Conservation (phyloP, 345 rosid genomes). For the Dipteronia dyeriana region DNA sequence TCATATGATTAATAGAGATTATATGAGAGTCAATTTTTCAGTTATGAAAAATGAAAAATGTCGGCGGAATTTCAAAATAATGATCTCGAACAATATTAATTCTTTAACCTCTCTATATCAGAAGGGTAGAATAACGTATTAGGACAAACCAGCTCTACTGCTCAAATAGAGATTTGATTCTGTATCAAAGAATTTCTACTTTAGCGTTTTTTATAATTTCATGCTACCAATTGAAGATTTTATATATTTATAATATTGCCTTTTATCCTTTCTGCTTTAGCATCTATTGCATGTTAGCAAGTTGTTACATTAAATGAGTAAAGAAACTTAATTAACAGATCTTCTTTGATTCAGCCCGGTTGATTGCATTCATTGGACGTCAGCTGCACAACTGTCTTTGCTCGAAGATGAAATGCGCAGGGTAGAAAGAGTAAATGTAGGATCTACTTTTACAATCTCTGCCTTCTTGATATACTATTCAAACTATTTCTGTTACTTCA, state of each 20-base stretch:
- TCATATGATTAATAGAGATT: not conserved
- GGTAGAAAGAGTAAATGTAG: slow-evolving; percentile 96
- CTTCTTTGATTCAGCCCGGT: slow-evolving; percentile 74
- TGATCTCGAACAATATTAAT: not conserved
- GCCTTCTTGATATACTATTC: not conserved
- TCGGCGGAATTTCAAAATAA: not conserved
- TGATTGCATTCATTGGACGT: slow-evolving; percentile 93
- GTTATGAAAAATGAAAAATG: not conserved
- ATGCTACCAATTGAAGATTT: not conserved
- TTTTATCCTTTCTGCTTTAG: not conserved
- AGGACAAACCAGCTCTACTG: not conserved
- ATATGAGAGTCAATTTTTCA: not conserved
- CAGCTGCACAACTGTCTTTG: slow-evolving; percentile 88
- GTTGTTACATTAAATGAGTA: not conserved
- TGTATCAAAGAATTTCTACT: no score
- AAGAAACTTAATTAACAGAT: not conserved
- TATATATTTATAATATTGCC: not conserved
- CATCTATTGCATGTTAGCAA: not conserved
- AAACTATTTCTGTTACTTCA: not conserved
- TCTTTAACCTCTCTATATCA: not conserved
- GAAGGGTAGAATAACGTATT: not conserved
- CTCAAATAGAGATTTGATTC: not conserved
- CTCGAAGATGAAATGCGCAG: slow-evolving; percentile 98
- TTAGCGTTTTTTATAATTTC: no score
- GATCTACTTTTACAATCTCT: slow-evolving; percentile 13